Evolutionary conservation across 768 basidiomycete species (phyloP).

Genomic region (Hortiboletus campestris): DNA sequence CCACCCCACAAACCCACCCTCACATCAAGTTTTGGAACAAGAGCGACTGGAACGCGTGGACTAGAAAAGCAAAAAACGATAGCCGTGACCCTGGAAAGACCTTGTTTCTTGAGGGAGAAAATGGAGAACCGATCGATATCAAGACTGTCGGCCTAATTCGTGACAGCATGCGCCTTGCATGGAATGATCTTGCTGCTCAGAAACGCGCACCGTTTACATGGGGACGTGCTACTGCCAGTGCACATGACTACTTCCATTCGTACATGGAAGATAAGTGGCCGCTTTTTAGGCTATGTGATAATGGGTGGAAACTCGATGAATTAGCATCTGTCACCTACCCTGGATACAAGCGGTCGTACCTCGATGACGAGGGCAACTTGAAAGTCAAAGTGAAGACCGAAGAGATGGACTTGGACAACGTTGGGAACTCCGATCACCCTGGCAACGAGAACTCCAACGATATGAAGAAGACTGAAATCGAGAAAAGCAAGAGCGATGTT

Average conservation of each 20-base stretch:
- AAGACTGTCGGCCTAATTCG: neutral
- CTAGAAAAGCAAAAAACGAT: neutral
- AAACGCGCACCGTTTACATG: neutral
- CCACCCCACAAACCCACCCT: neutral
- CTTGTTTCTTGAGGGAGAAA: neutral
- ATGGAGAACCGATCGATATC: neutral
- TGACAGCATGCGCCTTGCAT: neutral
- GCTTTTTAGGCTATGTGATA: neutral
- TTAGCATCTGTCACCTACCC: neutral
- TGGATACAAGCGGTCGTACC: neutral
- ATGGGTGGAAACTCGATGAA: constrained; percentile 5
- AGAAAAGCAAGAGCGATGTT: too few species aligned
- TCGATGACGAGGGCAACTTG: neutral
- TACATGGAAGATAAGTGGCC: constrained; percentile 2
- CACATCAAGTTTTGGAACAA: neutral
- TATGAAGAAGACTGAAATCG: too few species aligned
- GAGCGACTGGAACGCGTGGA: neutral
- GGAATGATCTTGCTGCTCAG: neutral
- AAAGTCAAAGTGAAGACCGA: neutral
- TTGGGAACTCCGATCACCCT: neutral
- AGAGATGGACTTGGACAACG: neutral
- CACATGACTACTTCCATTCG: neutral
- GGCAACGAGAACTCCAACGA: neutral
- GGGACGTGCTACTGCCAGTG: constrained; percentile 1
- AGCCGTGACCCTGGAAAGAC: too few species aligned